Conservation (phyloP, 2,329 filamentous ascomycete genomes). For the Dryadomyces sulphureus region DNA sequence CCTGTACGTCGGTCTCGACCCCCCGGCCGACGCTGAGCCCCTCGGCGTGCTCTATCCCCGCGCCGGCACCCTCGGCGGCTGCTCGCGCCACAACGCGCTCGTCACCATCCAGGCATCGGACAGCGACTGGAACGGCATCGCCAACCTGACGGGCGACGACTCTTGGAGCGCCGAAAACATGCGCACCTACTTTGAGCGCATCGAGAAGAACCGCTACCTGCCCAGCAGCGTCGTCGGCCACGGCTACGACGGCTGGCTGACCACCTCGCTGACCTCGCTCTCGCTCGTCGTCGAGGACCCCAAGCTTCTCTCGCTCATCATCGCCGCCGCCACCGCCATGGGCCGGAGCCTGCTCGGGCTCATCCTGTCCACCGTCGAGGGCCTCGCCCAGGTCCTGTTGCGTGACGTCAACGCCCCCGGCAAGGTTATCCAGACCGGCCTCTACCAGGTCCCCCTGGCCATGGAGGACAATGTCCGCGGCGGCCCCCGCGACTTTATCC, state of each 20-base stretch:
- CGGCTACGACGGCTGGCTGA: conserved; percentile 38
- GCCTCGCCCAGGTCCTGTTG: conserved; percentile 42
- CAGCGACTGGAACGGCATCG: conserved; percentile 26
- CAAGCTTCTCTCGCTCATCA: conserved; percentile 15
- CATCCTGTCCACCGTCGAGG: conserved; percentile 36
- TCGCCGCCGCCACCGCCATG: conserved; percentile 15
- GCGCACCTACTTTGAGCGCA: conserved; percentile 36
- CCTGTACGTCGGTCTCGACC: conserved; percentile 19
- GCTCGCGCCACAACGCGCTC: conserved; percentile 21
- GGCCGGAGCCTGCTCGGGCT: conserved; percentile 25
- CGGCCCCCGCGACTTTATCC: conserved; percentile 40
- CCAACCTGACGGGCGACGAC: conserved; percentile 24
- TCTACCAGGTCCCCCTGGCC: conserved; percentile 3
- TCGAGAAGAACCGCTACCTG: conserved; percentile 41
- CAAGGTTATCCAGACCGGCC: not conserved
- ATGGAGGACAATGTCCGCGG: conserved; percentile 1
- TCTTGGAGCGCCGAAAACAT: conserved; percentile 37
- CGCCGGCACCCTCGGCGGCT: conserved; percentile 22
- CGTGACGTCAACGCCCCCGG: conserved; percentile 26
- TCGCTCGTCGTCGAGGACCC: conserved; percentile 18
- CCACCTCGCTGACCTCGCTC: conserved; percentile 14
- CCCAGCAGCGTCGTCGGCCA: conserved; percentile 22
- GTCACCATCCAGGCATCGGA: conserved; percentile 23
- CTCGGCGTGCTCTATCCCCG: conserved; percentile 23
- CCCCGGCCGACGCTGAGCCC: conserved; percentile 18